Percentiles rank a stretch among this genome's conserved stretches.
phyloP scores from a whole-genome alignment of 768 basidiomycete genomes.

The Wakefieldia striispora region DNA sequence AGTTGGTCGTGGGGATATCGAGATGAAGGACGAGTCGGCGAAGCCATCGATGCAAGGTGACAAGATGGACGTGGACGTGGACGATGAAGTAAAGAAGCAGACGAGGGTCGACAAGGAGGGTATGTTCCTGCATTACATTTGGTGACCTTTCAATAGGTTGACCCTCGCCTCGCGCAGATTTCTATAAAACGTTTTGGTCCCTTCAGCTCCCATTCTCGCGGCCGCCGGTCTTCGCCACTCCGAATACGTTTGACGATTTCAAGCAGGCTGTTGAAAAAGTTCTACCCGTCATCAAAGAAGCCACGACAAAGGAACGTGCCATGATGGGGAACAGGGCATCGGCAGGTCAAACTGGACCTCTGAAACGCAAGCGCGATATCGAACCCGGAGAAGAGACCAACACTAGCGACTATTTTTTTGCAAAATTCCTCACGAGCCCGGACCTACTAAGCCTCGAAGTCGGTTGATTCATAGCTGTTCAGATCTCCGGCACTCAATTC shows the following conservation, averaged over 20 bases:
- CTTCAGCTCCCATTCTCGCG: slow-evolving; percentile 83
- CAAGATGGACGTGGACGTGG: slow-evolving; percentile 64
- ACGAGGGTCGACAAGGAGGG: slow-evolving; percentile 60
- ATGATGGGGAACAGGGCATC: slow-evolving; percentile 76
- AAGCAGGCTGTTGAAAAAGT: slow-evolving; percentile 69
- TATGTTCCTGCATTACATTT: slow-evolving; percentile 22
- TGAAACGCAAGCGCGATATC: slow-evolving; percentile 68
- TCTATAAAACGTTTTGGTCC: slow-evolving; percentile 89
- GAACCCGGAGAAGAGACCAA: slow-evolving; percentile 53
- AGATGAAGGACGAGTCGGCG: slow-evolving; percentile 28
- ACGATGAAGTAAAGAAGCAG: slow-evolving; percentile 34
- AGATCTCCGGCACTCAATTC: slow-evolving; percentile 3
- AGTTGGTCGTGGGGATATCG: slow-evolving; percentile 33
- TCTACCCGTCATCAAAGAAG: slow-evolving; percentile 77
- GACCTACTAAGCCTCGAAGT: slow-evolving; percentile 89
- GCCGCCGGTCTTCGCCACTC: slow-evolving; percentile 64
- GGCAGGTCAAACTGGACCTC: slow-evolving; percentile 31
- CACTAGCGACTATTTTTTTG: slow-evolving; percentile 80
- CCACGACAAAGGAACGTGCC: slow-evolving; percentile 83
- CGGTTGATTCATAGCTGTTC: slow-evolving; percentile 17
- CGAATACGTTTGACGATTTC: slow-evolving; percentile 60
- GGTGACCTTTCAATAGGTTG: not conserved
- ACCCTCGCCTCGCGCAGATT: slow-evolving; percentile 44
- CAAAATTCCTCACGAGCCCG: slow-evolving; percentile 88
- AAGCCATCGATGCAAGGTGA: slow-evolving; percentile 38